Evolutionary conservation across 306 rosid species (phyloP), one percentile per base, ranked within the genome.

Genomic region (Morella rubra): DNA sequence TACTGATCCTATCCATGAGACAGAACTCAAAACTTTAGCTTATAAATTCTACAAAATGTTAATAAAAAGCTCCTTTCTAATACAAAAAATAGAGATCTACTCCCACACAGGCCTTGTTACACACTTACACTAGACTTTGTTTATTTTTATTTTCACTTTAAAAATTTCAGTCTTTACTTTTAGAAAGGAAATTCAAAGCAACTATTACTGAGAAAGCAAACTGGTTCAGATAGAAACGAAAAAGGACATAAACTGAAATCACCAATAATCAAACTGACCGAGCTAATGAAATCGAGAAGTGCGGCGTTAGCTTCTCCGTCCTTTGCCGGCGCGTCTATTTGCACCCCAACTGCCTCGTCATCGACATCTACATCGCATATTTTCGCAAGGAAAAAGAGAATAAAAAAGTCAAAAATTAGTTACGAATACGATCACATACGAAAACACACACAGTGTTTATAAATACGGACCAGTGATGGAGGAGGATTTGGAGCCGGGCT

Each of bases 221-320:
- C 8, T n/a, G 44, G 32, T 3, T 15, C 24, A 2, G 8, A 75
- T 22, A 6, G 14, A 18, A 22, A 66, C 19, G 18, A 40, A 60
- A 19, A 4, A 8, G 4, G 8, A 24, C 16, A 19, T 3, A 20
- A 9, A 51, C 18, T 20, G 24, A 58, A 1, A 1, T 1, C 47
- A 75, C 13, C 46, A 68, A 51, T 10, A 13, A 4, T 20, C 40
- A 27, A 50, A 79, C 91, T 82, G 76, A 92, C 97, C 13, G 93
- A 86, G 80, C 92, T 84, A 3, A 92, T 84, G 79, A 85, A 92
- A 66, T 90, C 92, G 11, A 95, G 87, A 62, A 95, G 97, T 18
- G 96, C 97, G 11, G 95, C 96, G 79, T 92, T 95, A 71, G 98
- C 98, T 84, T 94, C 97, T 13, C 97, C 96, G 77, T 95, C 98